Evolutionary conservation across 176 grass and related monocot species (phyloP).

Genomic region (Oryza glaberrima): DNA sequence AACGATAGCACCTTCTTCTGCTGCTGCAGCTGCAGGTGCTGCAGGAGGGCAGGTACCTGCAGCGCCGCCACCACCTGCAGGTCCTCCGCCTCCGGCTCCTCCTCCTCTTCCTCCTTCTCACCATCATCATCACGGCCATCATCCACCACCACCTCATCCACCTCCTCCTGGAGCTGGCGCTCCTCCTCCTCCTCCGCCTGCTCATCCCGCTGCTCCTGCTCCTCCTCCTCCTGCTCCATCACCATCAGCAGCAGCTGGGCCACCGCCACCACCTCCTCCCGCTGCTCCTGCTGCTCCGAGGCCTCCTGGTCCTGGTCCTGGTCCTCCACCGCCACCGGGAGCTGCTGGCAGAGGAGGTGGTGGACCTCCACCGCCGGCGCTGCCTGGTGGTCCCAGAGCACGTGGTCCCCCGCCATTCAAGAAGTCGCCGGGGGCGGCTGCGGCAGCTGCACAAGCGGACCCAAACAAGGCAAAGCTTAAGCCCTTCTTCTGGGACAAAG

Average conservation of each 20-base stretch:
- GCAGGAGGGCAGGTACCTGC: background rate
- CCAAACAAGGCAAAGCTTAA: slow-evolving; percentile 79
- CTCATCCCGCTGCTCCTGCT: background rate
- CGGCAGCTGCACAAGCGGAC: background rate
- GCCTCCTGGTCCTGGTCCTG: slow-evolving; percentile 44
- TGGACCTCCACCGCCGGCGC: slow-evolving; percentile 56
- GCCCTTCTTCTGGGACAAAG: slow-evolving; percentile 99
- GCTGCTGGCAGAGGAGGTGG: slow-evolving; percentile 27
- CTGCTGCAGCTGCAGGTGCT: background rate
- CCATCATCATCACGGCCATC: background rate
- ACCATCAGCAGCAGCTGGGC: slow-evolving; percentile 23
- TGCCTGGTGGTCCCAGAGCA: slow-evolving; percentile 45
- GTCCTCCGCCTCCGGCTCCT: slow-evolving; percentile 20
- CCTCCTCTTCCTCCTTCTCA: background rate
- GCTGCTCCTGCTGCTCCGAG: slow-evolving; percentile 28
- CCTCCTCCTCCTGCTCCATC: slow-evolving; percentile 23
- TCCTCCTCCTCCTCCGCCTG: slow-evolving; percentile 16
- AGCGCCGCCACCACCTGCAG: slow-evolving; percentile 1
- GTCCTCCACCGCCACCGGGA: slow-evolving; percentile 56
- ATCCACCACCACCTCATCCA: too few species aligned
- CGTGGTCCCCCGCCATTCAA: slow-evolving; percentile 38
- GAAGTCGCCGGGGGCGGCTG: slow-evolving; percentile 19
- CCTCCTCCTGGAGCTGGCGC: too few species aligned
- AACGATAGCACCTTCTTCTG: background rate
- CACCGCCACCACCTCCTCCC: slow-evolving; percentile 19